Base-by-base conservation (phyloP, 352 stramenopile species). In the Phytophthora pistaciae region DNA sequence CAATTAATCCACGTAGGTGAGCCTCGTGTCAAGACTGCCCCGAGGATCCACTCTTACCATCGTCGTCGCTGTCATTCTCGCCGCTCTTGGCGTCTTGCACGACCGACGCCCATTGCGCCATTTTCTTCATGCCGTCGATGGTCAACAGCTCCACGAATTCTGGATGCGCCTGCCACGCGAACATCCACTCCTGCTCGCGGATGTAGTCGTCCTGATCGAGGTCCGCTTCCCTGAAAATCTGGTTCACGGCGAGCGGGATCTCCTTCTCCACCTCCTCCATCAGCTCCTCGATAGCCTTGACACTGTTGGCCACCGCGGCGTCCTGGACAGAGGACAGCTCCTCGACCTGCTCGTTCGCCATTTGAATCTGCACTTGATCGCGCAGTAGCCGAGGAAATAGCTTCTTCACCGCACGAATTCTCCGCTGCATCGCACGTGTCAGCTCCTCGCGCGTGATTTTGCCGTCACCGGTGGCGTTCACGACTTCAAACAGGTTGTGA, bases 101-200 rank as follows among this genome's bases (percentile, higher is more conserved):
- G 21, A 92, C 83, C 0, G 85, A 90, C 11, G 86, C 86, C 86
- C 86, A 92, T 58, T 93, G 85, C 25, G 85, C 83, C 56, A 95
- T 85, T 61, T 95, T 95, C 60, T 91, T 91, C 86, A 95, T 92
- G 16, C 86, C 88, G 54, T 95, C 88, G 56, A 95, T 92, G 1
- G 88, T 94, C 79, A 95, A 78, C 49, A 95, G 73, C 66, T 95
- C 88, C 6, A 95, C 86, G 31, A 95, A 91, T 63, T 95, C 88
- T 2, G 88, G 88, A 53, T 94, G 88, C 3, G 82, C 66, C 56
- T 92, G 86, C 86, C 86, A 93, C 49, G 85, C 83, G 31, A 91
- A 91, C n/a, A 94, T 68, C 88, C 88, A 95, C 68, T 95, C 88
- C 46, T 94, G 77, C 57, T 93, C 78, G 1, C 80, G 78, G 66